phyloP scores from a whole-genome alignment of 139 green algal genomes.

The Micractinium sp. region DNA sequence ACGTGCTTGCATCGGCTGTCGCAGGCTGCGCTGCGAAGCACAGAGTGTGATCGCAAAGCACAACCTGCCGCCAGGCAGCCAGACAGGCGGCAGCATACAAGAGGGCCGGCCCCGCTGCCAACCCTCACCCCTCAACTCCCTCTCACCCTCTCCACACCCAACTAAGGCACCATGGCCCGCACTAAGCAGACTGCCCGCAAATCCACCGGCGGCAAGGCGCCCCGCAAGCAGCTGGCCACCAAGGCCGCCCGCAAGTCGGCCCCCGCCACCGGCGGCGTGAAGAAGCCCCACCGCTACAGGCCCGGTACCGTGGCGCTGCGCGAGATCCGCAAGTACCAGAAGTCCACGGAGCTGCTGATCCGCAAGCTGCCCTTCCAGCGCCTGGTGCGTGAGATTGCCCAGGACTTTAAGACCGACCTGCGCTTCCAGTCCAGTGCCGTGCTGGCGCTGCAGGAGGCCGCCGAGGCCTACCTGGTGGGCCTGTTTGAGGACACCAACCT shows the following conservation, averaged over 20 bases:
- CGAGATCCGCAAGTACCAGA: slow-evolving; percentile 97
- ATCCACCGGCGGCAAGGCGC: slow-evolving; percentile 86
- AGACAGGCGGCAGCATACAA: too few species aligned
- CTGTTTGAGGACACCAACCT: slow-evolving; percentile 99
- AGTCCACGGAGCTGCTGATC: slow-evolving; percentile 94
- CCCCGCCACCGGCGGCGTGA: slow-evolving; percentile 89
- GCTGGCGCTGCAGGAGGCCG: slow-evolving; percentile 95
- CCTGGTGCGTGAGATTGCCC: slow-evolving; percentile 96
- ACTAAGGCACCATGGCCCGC: slow-evolving; percentile 68
- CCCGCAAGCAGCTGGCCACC: slow-evolving; percentile 85
- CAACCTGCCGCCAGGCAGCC: too few species aligned
- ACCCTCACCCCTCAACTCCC: too few species aligned
- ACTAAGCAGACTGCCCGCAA: slow-evolving; percentile 91
- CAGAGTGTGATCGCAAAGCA: too few species aligned
- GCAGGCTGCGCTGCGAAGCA: too few species aligned
- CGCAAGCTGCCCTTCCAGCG: slow-evolving; percentile 97
- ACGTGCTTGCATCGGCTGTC: too few species aligned
- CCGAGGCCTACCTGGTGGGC: slow-evolving; percentile 97
- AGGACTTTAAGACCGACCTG: slow-evolving; percentile 99
- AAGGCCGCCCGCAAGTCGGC: slow-evolving; percentile 94
- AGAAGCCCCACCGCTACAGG: slow-evolving; percentile 93
- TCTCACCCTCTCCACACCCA: too few species aligned
- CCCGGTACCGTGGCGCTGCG: slow-evolving; percentile 89
- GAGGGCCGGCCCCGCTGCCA: too few species aligned
- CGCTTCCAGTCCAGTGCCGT: slow-evolving; percentile 96